Conservation (phyloP, 345 rosid genomes). For the Fremontodendron californicum region DNA sequence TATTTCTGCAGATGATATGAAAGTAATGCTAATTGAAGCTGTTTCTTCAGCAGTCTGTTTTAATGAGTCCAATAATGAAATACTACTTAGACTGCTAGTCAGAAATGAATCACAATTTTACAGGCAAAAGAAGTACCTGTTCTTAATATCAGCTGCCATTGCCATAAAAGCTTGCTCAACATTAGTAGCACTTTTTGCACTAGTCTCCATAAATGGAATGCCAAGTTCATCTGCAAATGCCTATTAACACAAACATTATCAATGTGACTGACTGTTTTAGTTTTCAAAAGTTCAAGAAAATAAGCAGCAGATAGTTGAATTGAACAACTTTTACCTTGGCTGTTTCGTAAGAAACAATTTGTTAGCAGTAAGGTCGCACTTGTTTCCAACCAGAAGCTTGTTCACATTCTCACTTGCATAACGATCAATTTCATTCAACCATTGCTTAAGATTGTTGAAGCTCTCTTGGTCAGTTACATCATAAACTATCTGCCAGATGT, state of each 20-base stretch:
- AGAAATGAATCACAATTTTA: neutral
- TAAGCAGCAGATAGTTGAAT: neutral
- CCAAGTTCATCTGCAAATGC: constrained; percentile 74
- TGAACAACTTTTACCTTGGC: constrained; percentile 52
- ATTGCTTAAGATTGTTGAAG: constrained; percentile 73
- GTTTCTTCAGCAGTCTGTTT: neutral
- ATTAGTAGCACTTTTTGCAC: constrained; percentile 68
- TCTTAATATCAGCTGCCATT: constrained; percentile 71
- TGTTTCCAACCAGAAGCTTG: constrained; percentile 75
- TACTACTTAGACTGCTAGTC: neutral
- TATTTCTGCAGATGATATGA: neutral
- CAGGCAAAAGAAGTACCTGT: constrained; percentile 32
- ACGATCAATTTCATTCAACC: constrained; percentile 75
- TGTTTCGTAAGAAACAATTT: constrained; percentile 65
- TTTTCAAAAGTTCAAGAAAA: constrained; percentile 2
- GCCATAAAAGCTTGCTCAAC: constrained; percentile 84
- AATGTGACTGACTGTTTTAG: neutral
- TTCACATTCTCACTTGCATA: constrained; percentile 75
- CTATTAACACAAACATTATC: constrained; percentile 29
- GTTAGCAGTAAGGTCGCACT: constrained; percentile 60
- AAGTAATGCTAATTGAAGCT: neutral
- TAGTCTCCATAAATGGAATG: constrained; percentile 79
- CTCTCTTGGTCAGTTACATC: constrained; percentile 83
- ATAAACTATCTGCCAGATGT: constrained; percentile 54
- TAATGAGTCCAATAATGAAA: neutral